Evolutionary conservation across 768 basidiomycete genomes (phyloP), one percentile per base, ranked within the genome.

Genomic region (Zangia roseola): DNA sequence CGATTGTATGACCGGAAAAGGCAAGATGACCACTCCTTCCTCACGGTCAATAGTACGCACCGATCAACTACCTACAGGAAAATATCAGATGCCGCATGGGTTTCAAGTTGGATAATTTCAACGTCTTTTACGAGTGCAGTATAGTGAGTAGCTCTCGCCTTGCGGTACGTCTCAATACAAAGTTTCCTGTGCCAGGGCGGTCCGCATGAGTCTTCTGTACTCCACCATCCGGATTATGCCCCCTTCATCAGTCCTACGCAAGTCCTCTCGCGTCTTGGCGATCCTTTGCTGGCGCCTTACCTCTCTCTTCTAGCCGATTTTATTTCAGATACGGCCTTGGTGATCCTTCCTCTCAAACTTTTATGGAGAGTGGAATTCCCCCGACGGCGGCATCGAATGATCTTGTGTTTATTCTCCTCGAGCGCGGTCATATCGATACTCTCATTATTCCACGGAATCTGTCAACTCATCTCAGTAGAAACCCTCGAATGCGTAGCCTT

Each of bases 121-220:
- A 14, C 13, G 12, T 14, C 30, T 35, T 43, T 35, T 17, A 43
- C 43, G 6, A 23, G 43, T 14, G 35, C 43, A 10, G 23, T 43
- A 10, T 43, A 33, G 43, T 35, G 12, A 10, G 43, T 25, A 3
- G 5, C 8, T 16, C 43, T 34, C 16, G 5, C 23, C 10, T 7
- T 25, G 3, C 17, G 20, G 36, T 38, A 21, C 6, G 20, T 21
- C 12, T 42, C 12, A 42, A 10, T 19, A 13, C 20, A 19, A 6
- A 16, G 28, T 31, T 5, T 21, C 30, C 7, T 31, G 30, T 14
- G 13, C n/a, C 23, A 49, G 47, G 47, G 47, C 40, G 19, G 47
- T 42, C n/a, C 47, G 47, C 14, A 42, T 49, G 47, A 49, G 47
- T 23, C 35, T 49, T 6, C 40, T 49, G 5, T 43, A 36, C 35